Conservation (phyloP, 257 asterid genomes). For the Ophiorrhiza pumila region DNA sequence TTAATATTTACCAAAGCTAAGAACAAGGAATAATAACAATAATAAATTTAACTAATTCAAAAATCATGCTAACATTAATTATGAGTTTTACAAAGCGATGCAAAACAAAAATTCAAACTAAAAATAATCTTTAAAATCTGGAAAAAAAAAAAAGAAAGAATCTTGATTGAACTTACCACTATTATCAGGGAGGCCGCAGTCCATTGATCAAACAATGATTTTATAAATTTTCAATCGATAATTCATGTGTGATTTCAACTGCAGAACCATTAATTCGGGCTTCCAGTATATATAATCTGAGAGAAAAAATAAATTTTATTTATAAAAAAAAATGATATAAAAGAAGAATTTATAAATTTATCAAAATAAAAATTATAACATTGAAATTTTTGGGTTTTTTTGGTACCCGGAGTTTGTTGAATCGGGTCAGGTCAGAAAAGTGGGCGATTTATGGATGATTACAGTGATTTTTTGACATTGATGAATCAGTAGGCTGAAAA, state of each 20-base stretch:
- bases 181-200: conserved; percentile 15
- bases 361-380: not conserved
- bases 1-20: no score
- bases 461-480: not conserved
- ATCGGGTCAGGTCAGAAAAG: not conserved
- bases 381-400: not conserved
- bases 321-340: not conserved
- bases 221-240: not conserved
- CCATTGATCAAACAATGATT: conserved; percentile 12
- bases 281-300: not conserved
- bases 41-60: conserved; percentile 2
- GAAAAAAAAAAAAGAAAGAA: not conserved
- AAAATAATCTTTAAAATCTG: not conserved
- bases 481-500: not conserved
- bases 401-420: not conserved
- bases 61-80: not conserved
- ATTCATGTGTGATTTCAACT: not conserved
- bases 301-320: conserved; percentile 4
- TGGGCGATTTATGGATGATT: conserved; percentile 1
- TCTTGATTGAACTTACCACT: conserved; percentile 7
- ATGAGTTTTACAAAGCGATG: not conserved
- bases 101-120: not conserved
- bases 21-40: not conserved
- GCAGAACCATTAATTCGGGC: conserved; percentile 7
- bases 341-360: not conserved